Conservation (phyloP, 2,329 filamentous ascomycete species). For the Dactylellina parvicollis region DNA sequence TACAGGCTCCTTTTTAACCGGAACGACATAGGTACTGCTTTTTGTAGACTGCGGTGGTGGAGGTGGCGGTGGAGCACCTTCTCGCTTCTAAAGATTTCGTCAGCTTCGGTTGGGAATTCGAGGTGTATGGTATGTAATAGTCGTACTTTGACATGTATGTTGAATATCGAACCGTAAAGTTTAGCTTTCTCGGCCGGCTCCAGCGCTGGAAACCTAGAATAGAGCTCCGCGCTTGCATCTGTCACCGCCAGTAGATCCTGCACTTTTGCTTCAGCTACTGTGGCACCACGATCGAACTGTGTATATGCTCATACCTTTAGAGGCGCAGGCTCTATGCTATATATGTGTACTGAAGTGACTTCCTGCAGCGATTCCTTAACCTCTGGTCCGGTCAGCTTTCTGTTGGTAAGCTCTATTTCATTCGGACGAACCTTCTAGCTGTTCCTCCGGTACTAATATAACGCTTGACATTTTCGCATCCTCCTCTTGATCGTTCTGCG, state of each 20-base stretch:
- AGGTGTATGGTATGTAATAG: neutral
- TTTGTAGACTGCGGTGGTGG: conserved; percentile 55
- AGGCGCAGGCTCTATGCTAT: conserved; percentile 79
- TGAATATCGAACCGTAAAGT: conserved; percentile 78
- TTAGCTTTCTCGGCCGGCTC: conserved; percentile 70
- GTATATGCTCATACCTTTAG: conserved; percentile 68
- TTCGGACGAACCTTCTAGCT: conserved; percentile 70
- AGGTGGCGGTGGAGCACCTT: conserved; percentile 62
- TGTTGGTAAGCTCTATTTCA: neutral
- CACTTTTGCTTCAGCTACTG: conserved; percentile 57
- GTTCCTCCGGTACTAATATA: conserved; percentile 76
- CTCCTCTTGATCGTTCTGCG: conserved; percentile 64
- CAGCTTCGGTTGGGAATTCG: neutral
- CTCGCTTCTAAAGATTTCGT: conserved; percentile 63
- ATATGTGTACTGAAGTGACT: conserved; percentile 84
- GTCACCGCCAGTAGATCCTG: conserved; percentile 71
- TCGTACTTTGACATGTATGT: conserved; percentile 71
- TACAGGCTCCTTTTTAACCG: conserved; percentile 45
- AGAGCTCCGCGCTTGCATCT: conserved; percentile 73
- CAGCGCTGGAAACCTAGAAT: conserved; percentile 67
- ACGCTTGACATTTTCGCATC: conserved; percentile 69
- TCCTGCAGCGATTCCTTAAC: conserved; percentile 74
- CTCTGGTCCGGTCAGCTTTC: conserved; percentile 64
- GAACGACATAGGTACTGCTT: conserved; percentile 51
- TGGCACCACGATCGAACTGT: neutral